Evolutionary conservation across 345 rosid genomes (phyloP), one percentile per base, ranked within the genome.

Genomic region (Hibiscus trionum): DNA sequence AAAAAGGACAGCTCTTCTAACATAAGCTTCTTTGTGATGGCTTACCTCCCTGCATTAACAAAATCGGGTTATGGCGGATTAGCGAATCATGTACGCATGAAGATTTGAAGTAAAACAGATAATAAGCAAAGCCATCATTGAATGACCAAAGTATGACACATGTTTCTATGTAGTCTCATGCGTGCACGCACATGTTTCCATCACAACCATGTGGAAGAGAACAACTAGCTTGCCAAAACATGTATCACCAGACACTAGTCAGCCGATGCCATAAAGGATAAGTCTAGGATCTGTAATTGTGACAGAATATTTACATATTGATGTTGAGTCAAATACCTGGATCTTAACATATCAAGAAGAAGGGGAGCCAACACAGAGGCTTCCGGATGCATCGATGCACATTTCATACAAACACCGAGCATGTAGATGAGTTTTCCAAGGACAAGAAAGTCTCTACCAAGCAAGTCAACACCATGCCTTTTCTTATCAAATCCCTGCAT

Each of bases 401-500:
- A 92, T 78, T 84, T 91, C 80, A 95, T 92, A 80, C 99, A 90
- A 80, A 86, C 86, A 11, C 97, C 97, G 4, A 95, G 97, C 93
- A 89, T 92, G 77, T 92, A 85, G 72, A 95, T 81, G 80, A 95
- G 97, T 82, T 95, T 95, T 68, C 99, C 97, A 33, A 95, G 87
- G 72, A 95, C 99, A 60, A 95, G 71, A 80, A 87, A 92, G 80
- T 95, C 99, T 81, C 89, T 82, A 33, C 90, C 96, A 11, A 95
- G 97, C 80, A 95, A 90, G 85, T 95, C 99, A 80, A 92, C 91
- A n/a, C 99, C 99, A 33, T 92, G 99, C 65, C 89, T 81, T 80
- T 81, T 90, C 88, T 84, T 90, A 83, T 95, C 99, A 76, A 89
- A 92, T 63, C 88, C 93, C 84, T 86, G 86, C 99, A 95, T 95